A percentile compares a stretch with the other conserved stretches of the same genome.
phyloP scores from a whole-genome alignment of 1,284 basidiomycete genomes.

The Naganishia liquefaciens region DNA sequence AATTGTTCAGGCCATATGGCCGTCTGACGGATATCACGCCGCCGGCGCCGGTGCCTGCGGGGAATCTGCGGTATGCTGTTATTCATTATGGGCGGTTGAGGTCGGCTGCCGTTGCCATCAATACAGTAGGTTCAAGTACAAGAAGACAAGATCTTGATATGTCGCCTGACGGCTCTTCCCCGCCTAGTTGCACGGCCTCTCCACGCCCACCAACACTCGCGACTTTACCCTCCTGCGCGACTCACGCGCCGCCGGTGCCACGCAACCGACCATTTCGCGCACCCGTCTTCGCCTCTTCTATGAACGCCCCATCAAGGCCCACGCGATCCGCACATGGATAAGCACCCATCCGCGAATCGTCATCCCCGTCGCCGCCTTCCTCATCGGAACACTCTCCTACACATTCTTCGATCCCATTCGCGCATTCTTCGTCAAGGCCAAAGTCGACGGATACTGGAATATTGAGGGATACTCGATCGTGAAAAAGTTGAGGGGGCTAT shows the following conservation, averaged over 20 bases:
- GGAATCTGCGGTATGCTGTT: slow-evolving; percentile 66
- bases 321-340: slow-evolving; percentile 79
- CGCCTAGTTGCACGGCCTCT: slow-evolving; percentile 66
- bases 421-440: slow-evolving; percentile 76
- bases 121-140: slow-evolving; percentile 60
- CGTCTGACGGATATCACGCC: slow-evolving; percentile 68
- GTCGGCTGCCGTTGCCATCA: slow-evolving; percentile 78
- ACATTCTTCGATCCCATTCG: slow-evolving; percentile 91
- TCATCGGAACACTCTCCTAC: slow-evolving; percentile 84
- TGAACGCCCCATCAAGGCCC: slow-evolving; percentile 71
- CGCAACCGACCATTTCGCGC: slow-evolving; percentile 42
- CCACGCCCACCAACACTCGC: slow-evolving; percentile 52
- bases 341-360: slow-evolving; percentile 81
- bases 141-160: not conserved
- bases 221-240: slow-evolving; percentile 44
- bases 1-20: slow-evolving; percentile 78
- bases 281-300: slow-evolving; percentile 71
- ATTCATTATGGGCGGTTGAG: slow-evolving; percentile 66
- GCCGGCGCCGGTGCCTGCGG: slow-evolving; percentile 65
- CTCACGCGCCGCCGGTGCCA: slow-evolving; percentile 32
- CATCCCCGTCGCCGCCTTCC: slow-evolving; percentile 79
- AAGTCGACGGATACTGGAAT: slow-evolving; percentile 81
- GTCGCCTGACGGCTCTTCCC: not conserved
- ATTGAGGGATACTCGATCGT: slow-evolving; percentile 54
- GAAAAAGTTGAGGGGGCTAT: slow-evolving; percentile 39